phyloP scores from a whole-genome alignment of 75 land plant genomes.

The Larix kaempferi region DNA sequence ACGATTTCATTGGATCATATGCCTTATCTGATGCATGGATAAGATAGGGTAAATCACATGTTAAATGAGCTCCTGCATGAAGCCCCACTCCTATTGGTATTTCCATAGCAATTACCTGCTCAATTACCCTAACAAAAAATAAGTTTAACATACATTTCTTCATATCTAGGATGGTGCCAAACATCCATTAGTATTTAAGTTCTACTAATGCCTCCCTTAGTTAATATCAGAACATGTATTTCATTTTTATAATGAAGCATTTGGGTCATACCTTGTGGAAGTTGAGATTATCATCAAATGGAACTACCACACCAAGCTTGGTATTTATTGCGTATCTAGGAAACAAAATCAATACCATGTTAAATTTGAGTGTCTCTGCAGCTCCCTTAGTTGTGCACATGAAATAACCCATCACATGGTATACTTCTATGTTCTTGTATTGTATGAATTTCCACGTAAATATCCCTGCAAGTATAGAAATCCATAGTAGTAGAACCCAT shows the following conservation, averaged over 20 bases:
- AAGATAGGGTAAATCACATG: conserved; percentile 48
- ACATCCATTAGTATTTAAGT: background rate
- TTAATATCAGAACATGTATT: background rate
- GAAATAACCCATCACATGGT: conserved; percentile 57
- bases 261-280: conserved; percentile 34
- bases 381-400: conserved; percentile 58
- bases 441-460: conserved; percentile 61
- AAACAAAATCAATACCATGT: conserved; percentile 55
- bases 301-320: conserved; percentile 29
- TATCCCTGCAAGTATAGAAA: conserved; percentile 30
- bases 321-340: conserved; percentile 46
- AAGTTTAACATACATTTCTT: background rate
- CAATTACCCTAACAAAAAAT: background rate
- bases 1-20: conserved; percentile 25
- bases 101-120: conserved; percentile 39
- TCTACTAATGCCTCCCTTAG: background rate
- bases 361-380: conserved; percentile 57
- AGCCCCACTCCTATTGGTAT: conserved; percentile 30
- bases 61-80: conserved; percentile 35
- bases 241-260: background rate
- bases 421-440: conserved; percentile 42
- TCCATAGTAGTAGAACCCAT: conserved; percentile 53
- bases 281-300: conserved; percentile 48
- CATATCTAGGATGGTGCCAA: background rate
- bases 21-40: conserved; percentile 25